Evolutionary conservation across 108 stramenopile genomes (phyloP), one percentile per base, ranked within the genome.

Genomic region (Schizochytrium sp.): DNA sequence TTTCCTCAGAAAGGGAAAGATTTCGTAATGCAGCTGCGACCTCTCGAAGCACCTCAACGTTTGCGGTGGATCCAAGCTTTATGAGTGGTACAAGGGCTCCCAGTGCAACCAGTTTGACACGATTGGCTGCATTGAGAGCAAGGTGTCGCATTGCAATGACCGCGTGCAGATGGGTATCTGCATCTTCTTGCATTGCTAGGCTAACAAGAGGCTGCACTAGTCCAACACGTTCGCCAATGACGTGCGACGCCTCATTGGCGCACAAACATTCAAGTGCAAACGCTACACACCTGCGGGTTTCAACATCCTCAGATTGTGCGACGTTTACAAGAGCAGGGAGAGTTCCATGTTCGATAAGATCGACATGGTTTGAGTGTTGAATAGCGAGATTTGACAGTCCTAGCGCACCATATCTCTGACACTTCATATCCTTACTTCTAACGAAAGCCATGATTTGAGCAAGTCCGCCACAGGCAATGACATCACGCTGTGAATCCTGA

Each of bases 151-250:
- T 88, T 45, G 95, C 95, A 61, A 96, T 72, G 73, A 61, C 90
- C 4, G 94, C 93, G 88, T 95, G 94, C n/a, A 95, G 89, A 88
- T 95, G 94, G 13, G 93, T 93, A 89, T 95, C 94, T 45, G 93
- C 88, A 56, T 95, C 94, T 40, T 61, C 73, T 58, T 92, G 90
- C 55, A 61, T 53, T 60, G 94, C 87, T 46, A 95, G 90, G 4
- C 38, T 47, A 12, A 94, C 92, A 3, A 95, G 90, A 4, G 94
- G 92, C 41, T 93, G 89, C 59, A 95, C 57, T n/a, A 94, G 92
- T 40, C 95, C 95, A 53, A 95, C 73, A 8, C 92, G 87, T 89
- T 96, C 96, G 56, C 94, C 90, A 49, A 92, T 89, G 13, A 90
- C 61, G 91, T 96, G 96, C 61, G 95, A 95, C 12, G 89, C 89